Percentiles rank a stretch among this genome's conserved stretches.
Evolutionary conservation across 257 asterid species (phyloP).

Genomic region (Linderniella brevidens): DNA sequence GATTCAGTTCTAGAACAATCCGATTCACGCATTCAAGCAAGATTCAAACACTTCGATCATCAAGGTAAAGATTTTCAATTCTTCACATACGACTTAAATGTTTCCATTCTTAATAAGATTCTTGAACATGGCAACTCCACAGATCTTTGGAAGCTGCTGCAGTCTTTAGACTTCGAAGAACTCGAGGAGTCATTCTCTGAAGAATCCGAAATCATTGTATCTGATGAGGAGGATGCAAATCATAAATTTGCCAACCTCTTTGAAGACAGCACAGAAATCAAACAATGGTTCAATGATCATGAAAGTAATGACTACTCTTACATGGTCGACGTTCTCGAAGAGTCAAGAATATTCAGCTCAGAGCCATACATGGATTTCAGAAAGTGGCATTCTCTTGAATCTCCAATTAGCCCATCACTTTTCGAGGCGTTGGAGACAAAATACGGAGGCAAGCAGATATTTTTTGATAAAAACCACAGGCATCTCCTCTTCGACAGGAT

Average conservation of each 20-base stretch:
- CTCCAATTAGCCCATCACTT: constrained; percentile 31
- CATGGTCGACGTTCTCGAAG: constrained; percentile 60
- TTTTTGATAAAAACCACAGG: constrained; percentile 49
- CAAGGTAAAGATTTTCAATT: too few species aligned
- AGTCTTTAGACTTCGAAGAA: constrained; percentile 25
- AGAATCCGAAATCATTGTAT: constrained; percentile 41
- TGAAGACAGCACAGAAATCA: constrained; percentile 15
- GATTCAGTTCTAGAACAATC: constrained; percentile 48
- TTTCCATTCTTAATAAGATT: too few species aligned
- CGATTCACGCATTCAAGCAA: constrained; percentile 8
- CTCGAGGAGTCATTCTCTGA: constrained; percentile 40
- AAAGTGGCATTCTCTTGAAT: constrained; percentile 29
- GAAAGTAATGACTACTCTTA: constrained; percentile 55
- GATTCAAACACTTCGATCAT: too few species aligned
- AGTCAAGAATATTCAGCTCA: constrained; percentile 21
- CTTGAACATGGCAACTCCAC: not conserved
- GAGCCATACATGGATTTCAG: constrained; percentile 21
- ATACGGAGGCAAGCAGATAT: constrained; percentile 44
- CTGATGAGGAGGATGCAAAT: constrained; percentile 39
- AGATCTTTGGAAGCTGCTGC: constrained; percentile 37
- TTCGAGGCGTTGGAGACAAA: constrained; percentile 50
- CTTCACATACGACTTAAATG: too few species aligned
- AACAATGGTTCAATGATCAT: constrained; percentile 22
- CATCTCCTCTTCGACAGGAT: constrained; percentile 50
- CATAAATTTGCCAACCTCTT: constrained; percentile 14